These are phyloP conservation scores for Nicotiana benthamiana DNA, from an alignment of 257 asterid genomes.

Conservation along the genomic window DNA sequence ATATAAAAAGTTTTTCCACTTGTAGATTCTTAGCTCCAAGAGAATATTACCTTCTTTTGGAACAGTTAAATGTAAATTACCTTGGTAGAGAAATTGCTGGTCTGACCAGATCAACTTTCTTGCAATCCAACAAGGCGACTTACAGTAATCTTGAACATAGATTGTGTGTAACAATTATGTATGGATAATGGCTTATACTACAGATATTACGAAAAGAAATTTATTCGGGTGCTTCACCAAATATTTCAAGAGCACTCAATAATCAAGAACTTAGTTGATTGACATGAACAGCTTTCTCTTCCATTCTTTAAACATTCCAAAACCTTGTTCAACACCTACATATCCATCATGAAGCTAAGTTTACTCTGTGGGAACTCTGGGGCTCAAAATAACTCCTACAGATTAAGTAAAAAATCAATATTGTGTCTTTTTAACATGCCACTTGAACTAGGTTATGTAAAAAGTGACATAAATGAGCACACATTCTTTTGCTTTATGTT, in stretches of 20 bases:
- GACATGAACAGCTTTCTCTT: not conserved
- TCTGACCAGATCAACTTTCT: conserved; percentile 1
- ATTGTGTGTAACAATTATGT: not conserved
- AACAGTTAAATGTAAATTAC: not conserved
- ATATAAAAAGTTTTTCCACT: conserved; percentile 11
- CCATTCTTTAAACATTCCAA: not conserved
- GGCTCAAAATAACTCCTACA: not conserved
- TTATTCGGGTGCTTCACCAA: not conserved
- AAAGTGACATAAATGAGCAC: not conserved
- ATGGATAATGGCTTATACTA: not conserved
- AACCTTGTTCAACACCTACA: not conserved
- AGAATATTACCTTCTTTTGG: conserved; percentile 9
- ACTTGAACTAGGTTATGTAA: conserved; percentile 1
- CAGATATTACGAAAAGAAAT: not conserved
- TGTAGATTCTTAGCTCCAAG: conserved; percentile 25
- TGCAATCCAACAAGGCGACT: not conserved
- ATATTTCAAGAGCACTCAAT: not conserved
- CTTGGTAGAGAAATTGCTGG: not conserved
- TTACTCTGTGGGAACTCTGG: not conserved
- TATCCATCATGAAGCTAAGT: not conserved
- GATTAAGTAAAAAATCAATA: not conserved
- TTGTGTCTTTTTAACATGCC: conserved; percentile 8
- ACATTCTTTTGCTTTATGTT: not conserved
- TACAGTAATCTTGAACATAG: not conserved
- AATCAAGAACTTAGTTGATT: not conserved